A percentile compares a stretch with the other conserved stretches of the same genome.
Conservation (phyloP, 352 stramenopile species). For the Pythium sukuiense region DNA sequence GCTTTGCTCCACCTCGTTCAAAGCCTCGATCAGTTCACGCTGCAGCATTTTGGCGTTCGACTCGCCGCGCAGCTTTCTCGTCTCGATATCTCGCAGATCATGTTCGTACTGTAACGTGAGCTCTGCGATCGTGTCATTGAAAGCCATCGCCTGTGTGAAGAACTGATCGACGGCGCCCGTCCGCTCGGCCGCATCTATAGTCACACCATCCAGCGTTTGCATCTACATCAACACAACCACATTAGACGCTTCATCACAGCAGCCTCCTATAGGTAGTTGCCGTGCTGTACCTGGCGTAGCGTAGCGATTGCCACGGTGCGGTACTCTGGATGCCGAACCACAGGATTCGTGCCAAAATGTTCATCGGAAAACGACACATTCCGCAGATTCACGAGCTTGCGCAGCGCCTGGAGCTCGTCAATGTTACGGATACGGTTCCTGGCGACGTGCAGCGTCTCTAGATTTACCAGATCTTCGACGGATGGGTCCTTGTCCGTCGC, state of each 20-base stretch:
- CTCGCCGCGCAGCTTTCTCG: slow-evolving; percentile 34
- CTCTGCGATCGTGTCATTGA: slow-evolving; percentile 62
- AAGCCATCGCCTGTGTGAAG: slow-evolving; percentile 55
- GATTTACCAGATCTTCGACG: slow-evolving; percentile 62
- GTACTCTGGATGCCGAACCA: slow-evolving; percentile 71
- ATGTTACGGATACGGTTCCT: slow-evolving; percentile 77
- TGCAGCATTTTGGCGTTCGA: slow-evolving; percentile 68
- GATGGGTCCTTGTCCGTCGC: slow-evolving; percentile 26
- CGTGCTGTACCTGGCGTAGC: slow-evolving; percentile 51
- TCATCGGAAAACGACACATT: slow-evolving; percentile 68
- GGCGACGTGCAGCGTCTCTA: slow-evolving; percentile 68
- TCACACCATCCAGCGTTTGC: slow-evolving; percentile 45
- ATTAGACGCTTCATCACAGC: background rate
- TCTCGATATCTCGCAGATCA: slow-evolving; percentile 50
- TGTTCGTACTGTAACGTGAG: slow-evolving; percentile 56
- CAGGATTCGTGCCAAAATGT: slow-evolving; percentile 84
- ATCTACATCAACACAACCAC: slow-evolving; percentile 29
- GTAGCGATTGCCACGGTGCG: slow-evolving; percentile 60
- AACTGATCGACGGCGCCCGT: slow-evolving; percentile 45
- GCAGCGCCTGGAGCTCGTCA: slow-evolving; percentile 65
- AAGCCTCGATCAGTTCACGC: slow-evolving; percentile 51
- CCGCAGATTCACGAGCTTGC: slow-evolving; percentile 54
- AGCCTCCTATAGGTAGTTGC: background rate
- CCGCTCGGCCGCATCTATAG: slow-evolving; percentile 42
- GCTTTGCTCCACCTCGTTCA: slow-evolving; percentile 57